phyloP scores from a whole-genome alignment of 495 filamentous ascomycete genomes.

The Hyaloscypha hepaticicola region DNA sequence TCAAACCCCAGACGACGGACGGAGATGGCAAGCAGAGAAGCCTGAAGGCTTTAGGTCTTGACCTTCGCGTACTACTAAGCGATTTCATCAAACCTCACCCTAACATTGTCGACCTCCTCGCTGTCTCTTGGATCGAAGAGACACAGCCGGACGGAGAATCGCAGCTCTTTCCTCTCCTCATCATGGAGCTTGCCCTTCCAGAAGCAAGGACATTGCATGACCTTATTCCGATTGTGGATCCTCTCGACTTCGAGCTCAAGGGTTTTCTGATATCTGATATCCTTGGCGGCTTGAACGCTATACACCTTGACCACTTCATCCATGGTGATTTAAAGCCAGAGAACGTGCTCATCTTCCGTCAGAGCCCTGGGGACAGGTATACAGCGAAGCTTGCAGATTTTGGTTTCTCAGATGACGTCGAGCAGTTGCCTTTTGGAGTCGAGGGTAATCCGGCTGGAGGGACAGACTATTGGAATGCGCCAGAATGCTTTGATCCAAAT shows the following conservation, averaged over 20 bases:
- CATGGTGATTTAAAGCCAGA: conserved; percentile 1
- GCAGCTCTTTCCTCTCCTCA: background rate
- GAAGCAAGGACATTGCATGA: background rate
- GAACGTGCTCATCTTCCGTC: background rate
- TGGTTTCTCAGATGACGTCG: conserved; percentile 1
- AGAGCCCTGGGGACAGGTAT: background rate
- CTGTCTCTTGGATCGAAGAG: background rate
- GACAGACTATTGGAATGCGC: conserved; percentile 1
- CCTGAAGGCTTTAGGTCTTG: background rate
- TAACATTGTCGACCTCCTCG: background rate
- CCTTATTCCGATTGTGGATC: background rate
- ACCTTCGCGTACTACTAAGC: background rate
- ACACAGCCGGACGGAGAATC: background rate
- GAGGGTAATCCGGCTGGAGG: background rate
- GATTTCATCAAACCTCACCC: background rate
- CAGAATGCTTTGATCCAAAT: background rate
- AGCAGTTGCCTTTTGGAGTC: background rate
- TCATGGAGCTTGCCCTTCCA: conserved; percentile 3
- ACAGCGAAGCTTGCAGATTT: background rate
- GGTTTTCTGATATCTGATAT: background rate
- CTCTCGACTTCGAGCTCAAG: background rate
- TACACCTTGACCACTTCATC: background rate
- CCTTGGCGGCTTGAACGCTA: background rate
- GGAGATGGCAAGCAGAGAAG: background rate
- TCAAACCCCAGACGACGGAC: background rate